Evolutionary conservation across 345 rosid species (phyloP), one percentile per base, ranked within the genome.

Genomic region (Ceriops decandra): DNA sequence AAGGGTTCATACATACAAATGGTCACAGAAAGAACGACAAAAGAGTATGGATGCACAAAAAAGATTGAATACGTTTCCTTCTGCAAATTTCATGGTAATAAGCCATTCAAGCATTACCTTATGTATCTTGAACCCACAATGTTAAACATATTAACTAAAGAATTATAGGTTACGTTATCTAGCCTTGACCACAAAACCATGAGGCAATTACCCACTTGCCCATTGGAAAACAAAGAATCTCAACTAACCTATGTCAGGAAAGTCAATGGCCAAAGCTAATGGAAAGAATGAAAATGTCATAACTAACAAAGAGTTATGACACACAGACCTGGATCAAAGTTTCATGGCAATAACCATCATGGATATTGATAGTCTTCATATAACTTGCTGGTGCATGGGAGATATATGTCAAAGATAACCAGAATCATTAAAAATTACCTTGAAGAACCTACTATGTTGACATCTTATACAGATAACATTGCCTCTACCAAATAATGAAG

Each of bases 131-230:
- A 51, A 32, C 49, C 27, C 32, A 3, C 27, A 17, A 57, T 1
- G 52, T n/a, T 68, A 31, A 52, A 59, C 46, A 17, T 28, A 33
- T 52, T 49, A 22, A 32, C 52, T 21, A 68, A 42, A 58, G 46
- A 38, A 17, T 4, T 35, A 66, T 47, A 46, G 27, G 28, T 57
- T 38, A 35, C 8, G 46, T 49, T 30, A 30, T n/a, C 9, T 24
- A 58, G 49, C 54, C n/a, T 57, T 20, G 30, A 42, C 52, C 42
- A 11, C 4, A 68, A 27, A 68, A 68, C n/a, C 30, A 59, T 21
- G 15, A 59, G 26, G 26, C n/a, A 20, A 51, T 13, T 22, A 10
- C 26, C 58, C 3, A 30, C 4, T 46, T 68, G 15, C 4, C 42
- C 16, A 64, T 28, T 19, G 19, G 56, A 51, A 51, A 13, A 64